phyloP scores from a whole-genome alignment of 2,329 filamentous ascomycete species.

The Coniochaeta ligniaria region DNA sequence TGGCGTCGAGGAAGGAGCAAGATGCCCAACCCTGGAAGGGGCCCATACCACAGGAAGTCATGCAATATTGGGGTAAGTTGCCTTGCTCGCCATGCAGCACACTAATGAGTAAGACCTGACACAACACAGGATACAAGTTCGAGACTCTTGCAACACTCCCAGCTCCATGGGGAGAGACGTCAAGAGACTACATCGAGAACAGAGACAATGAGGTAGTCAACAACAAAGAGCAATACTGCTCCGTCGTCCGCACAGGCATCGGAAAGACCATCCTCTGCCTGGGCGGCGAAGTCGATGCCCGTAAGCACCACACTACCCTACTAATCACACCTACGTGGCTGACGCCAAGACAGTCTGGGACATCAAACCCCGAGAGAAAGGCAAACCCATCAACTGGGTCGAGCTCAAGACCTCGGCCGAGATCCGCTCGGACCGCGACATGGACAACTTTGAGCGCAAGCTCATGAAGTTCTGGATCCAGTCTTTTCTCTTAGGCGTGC shows the following conservation, averaged over 20 bases:
- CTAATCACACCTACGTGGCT: too few species aligned
- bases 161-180: slow-evolving; percentile 63
- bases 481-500: slow-evolving; percentile 87
- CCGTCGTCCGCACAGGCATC: slow-evolving; percentile 81
- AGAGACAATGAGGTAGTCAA: slow-evolving; percentile 67
- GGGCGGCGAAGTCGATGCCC: slow-evolving; percentile 88
- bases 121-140: slow-evolving; percentile 81
- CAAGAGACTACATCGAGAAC: slow-evolving; percentile 70
- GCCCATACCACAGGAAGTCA: slow-evolving; percentile 63
- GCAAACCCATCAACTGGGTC: slow-evolving; percentile 78
- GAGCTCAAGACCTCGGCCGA: slow-evolving; percentile 88
- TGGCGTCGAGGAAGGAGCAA: slow-evolving; percentile 53
- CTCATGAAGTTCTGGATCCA: slow-evolving; percentile 96
- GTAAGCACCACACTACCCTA: slow-evolving; percentile 34
- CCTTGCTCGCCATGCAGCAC: not conserved
- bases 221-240: slow-evolving; percentile 94
- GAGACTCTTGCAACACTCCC: slow-evolving; percentile 78
- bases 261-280: slow-evolving; percentile 69
- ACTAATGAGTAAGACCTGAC: not conserved
- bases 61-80: slow-evolving; percentile 80
- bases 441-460: slow-evolving; percentile 77
- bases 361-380: slow-evolving; percentile 59
- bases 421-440: slow-evolving; percentile 60
- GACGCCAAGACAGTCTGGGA: slow-evolving; percentile 62
- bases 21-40: slow-evolving; percentile 31